A percentile compares a stretch with the other conserved stretches of the same genome.
Conservation (phyloP, 768 basidiomycete species). For the Mycena leptocephala region DNA sequence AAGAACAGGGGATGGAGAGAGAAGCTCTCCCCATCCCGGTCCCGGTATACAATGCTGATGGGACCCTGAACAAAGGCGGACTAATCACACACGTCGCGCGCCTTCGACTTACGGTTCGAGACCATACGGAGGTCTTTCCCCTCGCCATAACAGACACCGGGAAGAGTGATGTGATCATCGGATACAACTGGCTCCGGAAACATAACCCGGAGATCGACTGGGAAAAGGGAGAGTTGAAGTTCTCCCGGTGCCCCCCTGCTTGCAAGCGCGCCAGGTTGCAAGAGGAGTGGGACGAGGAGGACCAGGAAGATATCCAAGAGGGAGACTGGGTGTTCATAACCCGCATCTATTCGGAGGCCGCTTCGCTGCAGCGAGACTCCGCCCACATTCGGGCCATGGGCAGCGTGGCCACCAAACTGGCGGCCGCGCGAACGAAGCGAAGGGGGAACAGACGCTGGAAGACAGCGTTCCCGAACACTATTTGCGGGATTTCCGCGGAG, state of each 20-base stretch:
- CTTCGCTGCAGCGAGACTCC: neutral
- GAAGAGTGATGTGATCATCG: neutral
- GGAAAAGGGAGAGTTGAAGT: neutral
- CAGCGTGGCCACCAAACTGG: neutral
- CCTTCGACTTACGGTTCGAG: neutral
- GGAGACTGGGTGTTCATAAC: constrained; percentile 3
- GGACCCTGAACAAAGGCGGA: constrained; percentile 31
- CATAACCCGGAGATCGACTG: neutral
- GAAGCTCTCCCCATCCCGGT: constrained; percentile 20
- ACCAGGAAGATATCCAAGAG: neutral
- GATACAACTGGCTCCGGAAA: neutral
- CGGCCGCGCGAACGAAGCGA: neutral
- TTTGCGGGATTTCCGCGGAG: neutral
- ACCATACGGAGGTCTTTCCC: constrained; percentile 10
- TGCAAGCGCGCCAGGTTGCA: neutral
- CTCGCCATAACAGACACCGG: constrained; percentile 7
- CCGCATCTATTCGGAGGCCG: neutral
- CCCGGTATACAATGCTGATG: constrained; percentile 40
- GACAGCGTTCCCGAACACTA: neutral
- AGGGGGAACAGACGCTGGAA: neutral
- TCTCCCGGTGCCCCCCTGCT: neutral
- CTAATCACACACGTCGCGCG: constrained; percentile 27
- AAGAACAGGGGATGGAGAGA: constrained; percentile 11
- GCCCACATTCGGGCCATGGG: neutral
- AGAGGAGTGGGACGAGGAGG: constrained; percentile 6